Conservation (phyloP, 2,329 filamentous ascomycete genomes). For the Colletotrichum viniferum region DNA sequence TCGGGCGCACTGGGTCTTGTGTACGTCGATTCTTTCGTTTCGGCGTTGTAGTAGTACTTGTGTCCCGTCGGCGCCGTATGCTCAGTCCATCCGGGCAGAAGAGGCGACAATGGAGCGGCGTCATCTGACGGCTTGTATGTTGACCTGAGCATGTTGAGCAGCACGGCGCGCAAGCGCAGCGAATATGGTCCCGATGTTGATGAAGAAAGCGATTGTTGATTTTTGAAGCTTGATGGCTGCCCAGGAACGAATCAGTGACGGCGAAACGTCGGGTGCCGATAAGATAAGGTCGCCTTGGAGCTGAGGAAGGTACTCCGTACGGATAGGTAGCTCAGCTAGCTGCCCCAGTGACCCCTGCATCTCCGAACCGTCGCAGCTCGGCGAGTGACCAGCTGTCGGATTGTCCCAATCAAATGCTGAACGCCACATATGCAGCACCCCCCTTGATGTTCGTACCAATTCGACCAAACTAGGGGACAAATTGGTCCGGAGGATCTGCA, state of each 20-base stretch:
- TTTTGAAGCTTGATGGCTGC: not conserved
- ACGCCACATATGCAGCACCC: not conserved
- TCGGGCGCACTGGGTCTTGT: constrained; percentile 64
- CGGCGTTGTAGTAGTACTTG: constrained; percentile 84
- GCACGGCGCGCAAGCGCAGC: not conserved
- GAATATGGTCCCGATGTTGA: not conserved
- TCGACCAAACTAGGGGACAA: not conserved
- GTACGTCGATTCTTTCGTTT: constrained; percentile 87
- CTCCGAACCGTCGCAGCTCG: not conserved
- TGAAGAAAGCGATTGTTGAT: not conserved
- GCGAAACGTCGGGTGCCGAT: constrained; percentile 7
- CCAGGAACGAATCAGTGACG: not conserved
- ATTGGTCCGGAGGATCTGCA: not conserved
- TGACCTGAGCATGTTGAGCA: constrained; percentile 70
- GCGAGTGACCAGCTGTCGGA: not conserved
- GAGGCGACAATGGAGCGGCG: constrained; percentile 51
- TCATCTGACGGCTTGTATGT: constrained; percentile 68
- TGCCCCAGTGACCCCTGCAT: not conserved
- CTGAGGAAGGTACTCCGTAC: not conserved
- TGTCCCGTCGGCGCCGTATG: constrained; percentile 89
- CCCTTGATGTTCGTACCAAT: not conserved
- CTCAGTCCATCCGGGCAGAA: constrained; percentile 88
- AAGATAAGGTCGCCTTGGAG: constrained; percentile 2
- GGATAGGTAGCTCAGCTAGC: not conserved
- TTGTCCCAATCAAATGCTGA: not conserved